Base-by-base conservation (phyloP, 75 land plant genomes). In the Gnetum montanum region DNA sequence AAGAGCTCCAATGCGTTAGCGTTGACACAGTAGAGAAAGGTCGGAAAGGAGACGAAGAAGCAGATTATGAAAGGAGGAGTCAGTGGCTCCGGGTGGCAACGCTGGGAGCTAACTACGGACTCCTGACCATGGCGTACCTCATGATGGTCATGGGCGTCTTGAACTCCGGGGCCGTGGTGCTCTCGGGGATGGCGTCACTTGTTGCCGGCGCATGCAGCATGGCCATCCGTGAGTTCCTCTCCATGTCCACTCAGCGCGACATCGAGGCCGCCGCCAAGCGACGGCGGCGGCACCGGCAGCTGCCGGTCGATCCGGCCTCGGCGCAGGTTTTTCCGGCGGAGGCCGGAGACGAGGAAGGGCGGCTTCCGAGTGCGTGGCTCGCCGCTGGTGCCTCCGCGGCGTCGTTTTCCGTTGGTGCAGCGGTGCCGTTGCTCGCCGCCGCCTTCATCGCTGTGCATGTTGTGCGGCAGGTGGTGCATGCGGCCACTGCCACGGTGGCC, bases 221-320 rank as follows among this genome's bases (percentile, higher is more conserved):
- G 96, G 93, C 88, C 43, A 86, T 90, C 7, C 93, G 96, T 0
- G 93, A 90, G 69, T 90, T 77, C 51, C 88, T 90, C 27, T 90
- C 96, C 0, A 93, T 90, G 11, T 83, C 75, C 61, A 74, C 92
- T 1, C 96, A 90, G 49, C 48, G 74, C 4, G 96, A 90, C 54
- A 71, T 70, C 7, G 88, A 90, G 58, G 11, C 79, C n/a, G 77
- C 82, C 0, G 71, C 74, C 34, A 47, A 63, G 62, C n/a, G n/a
- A n/a, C n/a, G n/a, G n/a, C n/a, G n/a, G n/a, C 69, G 67, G 48
- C n/a, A n/a, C n/a, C n/a, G n/a, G n/a, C n/a, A n/a, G n/a, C n/a
- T n/a, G n/a, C n/a, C n/a, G n/a, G n/a, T n/a, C n/a, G n/a, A n/a
- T n/a, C n/a, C n/a, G n/a, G n/a, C n/a, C n/a, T n/a, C n/a, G n/a